phyloP scores from a whole-genome alignment of 306 rosid genomes.

The Arachis hypogaea region DNA sequence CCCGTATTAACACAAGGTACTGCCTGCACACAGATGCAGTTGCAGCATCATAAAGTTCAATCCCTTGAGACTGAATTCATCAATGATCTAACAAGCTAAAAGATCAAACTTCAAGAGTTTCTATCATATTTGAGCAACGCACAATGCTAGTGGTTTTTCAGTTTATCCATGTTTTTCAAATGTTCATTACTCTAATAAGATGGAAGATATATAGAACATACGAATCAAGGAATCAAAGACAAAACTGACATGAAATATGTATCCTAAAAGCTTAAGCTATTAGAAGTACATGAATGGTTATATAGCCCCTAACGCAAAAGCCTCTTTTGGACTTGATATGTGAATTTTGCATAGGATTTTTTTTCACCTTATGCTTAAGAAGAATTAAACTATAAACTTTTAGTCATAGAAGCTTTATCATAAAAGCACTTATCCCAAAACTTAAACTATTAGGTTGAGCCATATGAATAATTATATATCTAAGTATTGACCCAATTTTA shows the following conservation, averaged over 20 bases:
- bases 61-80: conserved; percentile 10
- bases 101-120: not conserved
- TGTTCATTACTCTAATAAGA: conserved; percentile 18
- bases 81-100: conserved; percentile 32
- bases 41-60: conserved; percentile 30
- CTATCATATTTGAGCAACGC: conserved; percentile 3
- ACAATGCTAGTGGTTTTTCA: conserved; percentile 13
- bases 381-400: too few relatives aligned
- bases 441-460: too few relatives aligned
- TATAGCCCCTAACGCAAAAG: too few relatives aligned
- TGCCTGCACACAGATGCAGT: conserved; percentile 24
- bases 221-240: conserved; percentile 2
- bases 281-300: too few relatives aligned
- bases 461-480: too few relatives aligned
- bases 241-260: not conserved
- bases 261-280: too few relatives aligned
- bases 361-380: too few relatives aligned
- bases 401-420: too few relatives aligned
- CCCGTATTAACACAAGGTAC: conserved; percentile 22
- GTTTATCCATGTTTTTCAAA: conserved; percentile 11
- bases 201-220: not conserved
- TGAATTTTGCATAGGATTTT: too few relatives aligned
- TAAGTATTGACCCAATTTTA: not conserved
- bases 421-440: too few relatives aligned
- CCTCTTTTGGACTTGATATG: too few relatives aligned